Base-by-base conservation (phyloP, 345 rosid genomes). In the Brassica rapa region DNA sequence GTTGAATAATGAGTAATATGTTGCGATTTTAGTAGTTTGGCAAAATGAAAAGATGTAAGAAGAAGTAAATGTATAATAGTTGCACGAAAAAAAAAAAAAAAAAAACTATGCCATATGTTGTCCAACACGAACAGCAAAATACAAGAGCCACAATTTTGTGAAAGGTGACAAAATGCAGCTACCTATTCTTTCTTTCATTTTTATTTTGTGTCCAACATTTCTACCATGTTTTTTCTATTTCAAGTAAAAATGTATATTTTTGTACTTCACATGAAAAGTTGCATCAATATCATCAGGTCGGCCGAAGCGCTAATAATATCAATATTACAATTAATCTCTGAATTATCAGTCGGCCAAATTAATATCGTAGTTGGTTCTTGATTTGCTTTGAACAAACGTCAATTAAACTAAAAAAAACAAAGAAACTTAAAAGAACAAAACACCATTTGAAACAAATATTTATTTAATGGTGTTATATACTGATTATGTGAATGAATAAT, bases 131-230 rank as follows among this genome's bases (percentile, higher is more conserved):
- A 33, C 25, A 16, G 0, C 68, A 51, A 11, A 14, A 39, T 14
- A 66, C 57, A 57, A 66, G 27, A 67, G 46, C 57, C 79, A 57
- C 79, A 67, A 8, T 57, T 59, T 56, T 16, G 12, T 14, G 19
- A 66, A 67, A 37, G 46, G 41, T 35, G 72, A 57, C 72, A 56
- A 74, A 55, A 53, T 53, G 43, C 43, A 39, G 46, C 46, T 9
- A 39, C 12, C 12, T 39, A 39, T 9, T 39, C 4, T 39, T 39
- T 39, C 46, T 9, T 9, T 39, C 9, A 19, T 19, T 39, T 39
- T 9, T 39, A 39, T 39, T 39, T 35, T 37, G 10, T 9, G 46
- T 9, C 9, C 46, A 9, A 19, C 21, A 19, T 19, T 19, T 19
- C 21, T 19, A 19, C 46, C 14, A 39, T 37, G 9, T 39, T 39